Percentiles rank a stretch among this genome's conserved stretches.
Conservation (phyloP, 208 protist genomes). For the Trypanosoma mega region DNA sequence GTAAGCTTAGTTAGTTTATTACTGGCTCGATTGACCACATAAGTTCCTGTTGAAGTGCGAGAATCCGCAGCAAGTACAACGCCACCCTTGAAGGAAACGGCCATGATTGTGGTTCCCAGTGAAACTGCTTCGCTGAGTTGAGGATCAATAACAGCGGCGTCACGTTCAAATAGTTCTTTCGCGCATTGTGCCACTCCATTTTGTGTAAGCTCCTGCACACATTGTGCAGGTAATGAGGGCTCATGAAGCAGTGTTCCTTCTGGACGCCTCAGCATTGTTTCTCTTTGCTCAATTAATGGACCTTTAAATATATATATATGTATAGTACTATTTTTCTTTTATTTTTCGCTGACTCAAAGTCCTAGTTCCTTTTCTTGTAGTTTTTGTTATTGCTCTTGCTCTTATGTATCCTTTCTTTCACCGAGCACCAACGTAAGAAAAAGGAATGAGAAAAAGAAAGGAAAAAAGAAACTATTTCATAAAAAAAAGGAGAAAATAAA, state of each 20-base stretch:
- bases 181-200: constrained; percentile 69
- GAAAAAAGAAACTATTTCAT: too few species aligned
- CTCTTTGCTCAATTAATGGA: too few species aligned
- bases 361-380: too few species aligned
- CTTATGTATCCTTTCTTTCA: too few species aligned
- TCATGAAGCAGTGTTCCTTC: constrained; percentile 69
- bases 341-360: too few species aligned
- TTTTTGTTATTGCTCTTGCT: too few species aligned
- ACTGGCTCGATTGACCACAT: constrained; percentile 97
- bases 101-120: constrained; percentile 98
- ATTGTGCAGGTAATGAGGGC: constrained; percentile 65
- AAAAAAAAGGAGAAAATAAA: too few species aligned
- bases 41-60: constrained; percentile 95
- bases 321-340: too few species aligned
- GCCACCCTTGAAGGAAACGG: constrained; percentile 95
- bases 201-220: constrained; percentile 36
- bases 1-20: constrained; percentile 98
- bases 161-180: constrained; percentile 67
- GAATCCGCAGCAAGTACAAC: constrained; percentile 98
- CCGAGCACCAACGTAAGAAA: too few species aligned
- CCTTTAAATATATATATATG: too few species aligned
- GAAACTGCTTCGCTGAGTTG: constrained; percentile 85
- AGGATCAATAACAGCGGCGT: constrained; percentile 77
- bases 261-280: constrained; percentile 74
- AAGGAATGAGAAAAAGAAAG: too few species aligned